Percentiles rank a stretch among this genome's conserved stretches.
Conservation (phyloP, 441 rosid species). For the Pelargonium australe region DNA sequence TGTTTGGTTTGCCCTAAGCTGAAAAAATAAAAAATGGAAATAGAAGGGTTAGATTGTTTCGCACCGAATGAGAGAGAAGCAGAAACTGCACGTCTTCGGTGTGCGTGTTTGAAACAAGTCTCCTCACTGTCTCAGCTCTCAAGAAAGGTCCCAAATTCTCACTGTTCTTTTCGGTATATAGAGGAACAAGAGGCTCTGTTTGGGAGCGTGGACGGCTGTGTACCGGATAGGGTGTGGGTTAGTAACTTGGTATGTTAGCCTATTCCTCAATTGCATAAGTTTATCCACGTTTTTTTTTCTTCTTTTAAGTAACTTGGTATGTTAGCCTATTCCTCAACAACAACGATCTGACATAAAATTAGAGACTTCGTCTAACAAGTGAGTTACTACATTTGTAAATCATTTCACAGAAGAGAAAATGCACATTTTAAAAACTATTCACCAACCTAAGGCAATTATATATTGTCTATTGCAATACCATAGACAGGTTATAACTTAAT, state of each 20-base stretch:
- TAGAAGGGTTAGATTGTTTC: neutral
- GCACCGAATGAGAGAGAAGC: constrained; percentile 2
- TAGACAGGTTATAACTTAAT: no score
- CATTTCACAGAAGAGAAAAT: no score
- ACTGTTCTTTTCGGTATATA: neutral
- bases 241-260: neutral
- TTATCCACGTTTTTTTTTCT: neutral
- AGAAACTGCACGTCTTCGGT: neutral
- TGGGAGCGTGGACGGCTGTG: neutral
- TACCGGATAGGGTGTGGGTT: neutral
- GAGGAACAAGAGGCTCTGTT: neutral
- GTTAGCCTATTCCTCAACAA: neutral
- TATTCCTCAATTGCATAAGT: neutral
- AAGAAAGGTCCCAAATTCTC: neutral
- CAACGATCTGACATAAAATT: no score
- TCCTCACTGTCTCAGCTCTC: neutral
- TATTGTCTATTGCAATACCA: no score
- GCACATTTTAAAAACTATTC: no score
- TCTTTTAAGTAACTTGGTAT: neutral
- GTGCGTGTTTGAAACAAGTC: constrained; percentile 4
- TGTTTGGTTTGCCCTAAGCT: neutral
- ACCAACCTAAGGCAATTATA: no score
- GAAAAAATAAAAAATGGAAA: neutral
- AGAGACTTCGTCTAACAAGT: no score
- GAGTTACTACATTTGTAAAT: no score